Conservation (phyloP, 1,284 basidiomycete species). For the Fomitopsis schrenkii region DNA sequence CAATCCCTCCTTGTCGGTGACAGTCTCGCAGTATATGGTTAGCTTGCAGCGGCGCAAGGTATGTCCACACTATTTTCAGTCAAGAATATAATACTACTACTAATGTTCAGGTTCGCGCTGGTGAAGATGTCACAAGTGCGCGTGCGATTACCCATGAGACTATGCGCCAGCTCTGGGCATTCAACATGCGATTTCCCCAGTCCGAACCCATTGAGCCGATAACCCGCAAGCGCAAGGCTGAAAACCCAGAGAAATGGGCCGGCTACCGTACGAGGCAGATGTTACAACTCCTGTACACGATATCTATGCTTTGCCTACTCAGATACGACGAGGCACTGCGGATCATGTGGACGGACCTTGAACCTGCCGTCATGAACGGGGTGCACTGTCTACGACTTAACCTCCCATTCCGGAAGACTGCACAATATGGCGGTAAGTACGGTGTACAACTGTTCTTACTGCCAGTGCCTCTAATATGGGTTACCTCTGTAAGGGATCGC, state of each 20-base stretch:
- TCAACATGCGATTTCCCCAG: background rate
- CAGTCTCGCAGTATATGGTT: background rate
- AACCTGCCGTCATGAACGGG: background rate
- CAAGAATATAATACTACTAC: too few relatives aligned
- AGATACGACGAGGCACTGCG: background rate
- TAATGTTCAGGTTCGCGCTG: background rate
- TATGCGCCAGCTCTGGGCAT: background rate
- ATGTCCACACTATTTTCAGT: background rate
- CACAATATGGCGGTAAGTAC: background rate
- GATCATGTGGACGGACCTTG: background rate
- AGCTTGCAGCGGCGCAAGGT: background rate
- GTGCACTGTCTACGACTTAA: background rate
- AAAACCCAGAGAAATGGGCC: background rate
- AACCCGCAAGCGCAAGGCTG: background rate
- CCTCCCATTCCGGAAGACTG: background rate
- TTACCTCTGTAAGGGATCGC: background rate
- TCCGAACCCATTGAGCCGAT: background rate
- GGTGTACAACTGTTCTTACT: too few relatives aligned
- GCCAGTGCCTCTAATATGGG: too few relatives aligned
- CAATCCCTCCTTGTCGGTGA: background rate
- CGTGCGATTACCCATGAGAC: background rate
- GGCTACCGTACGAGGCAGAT: background rate
- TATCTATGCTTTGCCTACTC: background rate
- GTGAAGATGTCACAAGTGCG: background rate
- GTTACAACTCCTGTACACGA: background rate